Evolutionary conservation across 768 basidiomycete species (phyloP).

Genomic region (Tylopilus sp.): DNA sequence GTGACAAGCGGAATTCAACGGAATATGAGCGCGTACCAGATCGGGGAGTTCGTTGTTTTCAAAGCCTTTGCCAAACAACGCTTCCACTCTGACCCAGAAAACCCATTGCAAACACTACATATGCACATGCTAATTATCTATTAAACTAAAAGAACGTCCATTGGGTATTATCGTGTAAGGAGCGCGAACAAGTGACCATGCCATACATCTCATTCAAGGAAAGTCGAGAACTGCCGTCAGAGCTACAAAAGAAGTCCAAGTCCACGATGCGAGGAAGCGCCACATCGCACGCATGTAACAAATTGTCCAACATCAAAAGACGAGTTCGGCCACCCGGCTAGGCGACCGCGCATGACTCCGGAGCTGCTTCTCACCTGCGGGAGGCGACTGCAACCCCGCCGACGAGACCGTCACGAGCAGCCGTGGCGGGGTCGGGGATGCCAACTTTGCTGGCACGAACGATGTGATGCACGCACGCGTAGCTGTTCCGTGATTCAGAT

Average conservation of each 20-base stretch:
- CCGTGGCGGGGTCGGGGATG: background rate
- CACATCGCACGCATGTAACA: background rate
- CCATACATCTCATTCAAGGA: background rate
- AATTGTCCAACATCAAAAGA: background rate
- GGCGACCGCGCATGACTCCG: conserved; percentile 8
- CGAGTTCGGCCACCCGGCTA: conserved; percentile 13
- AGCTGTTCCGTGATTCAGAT: background rate
- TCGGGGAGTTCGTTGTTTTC: conserved; percentile 9
- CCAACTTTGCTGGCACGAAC: background rate
- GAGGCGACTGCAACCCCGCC: background rate
- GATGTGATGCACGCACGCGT: background rate
- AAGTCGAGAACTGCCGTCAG: background rate
- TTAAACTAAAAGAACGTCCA: background rate
- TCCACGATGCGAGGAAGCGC: background rate
- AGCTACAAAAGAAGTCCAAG: background rate
- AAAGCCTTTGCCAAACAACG: conserved; percentile 19
- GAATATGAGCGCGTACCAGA: background rate
- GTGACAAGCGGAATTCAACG: background rate
- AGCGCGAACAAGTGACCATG: background rate
- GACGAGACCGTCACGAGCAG: background rate
- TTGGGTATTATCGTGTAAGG: background rate
- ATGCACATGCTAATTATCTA: background rate
- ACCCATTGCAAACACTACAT: background rate
- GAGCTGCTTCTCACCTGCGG: background rate
- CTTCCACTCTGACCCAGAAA: background rate